Percentiles rank a stretch among this genome's conserved stretches.
These are phyloP conservation scores for Suillus hirtellus DNA, from an alignment of 768 basidiomycete genomes.

Conservation along the genomic window DNA sequence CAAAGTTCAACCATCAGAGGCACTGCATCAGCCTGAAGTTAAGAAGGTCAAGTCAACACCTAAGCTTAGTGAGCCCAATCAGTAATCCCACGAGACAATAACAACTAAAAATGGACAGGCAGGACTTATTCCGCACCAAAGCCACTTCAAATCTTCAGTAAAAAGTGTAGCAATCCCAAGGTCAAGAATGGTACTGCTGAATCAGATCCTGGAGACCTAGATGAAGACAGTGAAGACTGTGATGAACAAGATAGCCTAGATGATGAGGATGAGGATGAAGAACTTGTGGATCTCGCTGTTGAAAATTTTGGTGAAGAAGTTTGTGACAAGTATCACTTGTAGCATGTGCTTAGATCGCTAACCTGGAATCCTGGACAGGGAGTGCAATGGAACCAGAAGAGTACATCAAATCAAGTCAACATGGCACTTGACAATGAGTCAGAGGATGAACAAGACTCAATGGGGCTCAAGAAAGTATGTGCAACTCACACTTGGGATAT, in stretches of 20 bases:
- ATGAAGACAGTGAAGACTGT: background rate
- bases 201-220: background rate
- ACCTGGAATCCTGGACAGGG: background rate
- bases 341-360: background rate
- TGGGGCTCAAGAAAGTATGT: too few relatives aligned
- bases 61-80: constrained; percentile 2
- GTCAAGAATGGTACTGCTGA: background rate
- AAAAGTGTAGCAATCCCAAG: background rate
- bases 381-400: background rate
- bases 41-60: background rate
- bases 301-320: background rate
- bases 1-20: background rate
- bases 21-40: background rate
- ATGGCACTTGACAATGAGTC: background rate
- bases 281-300: background rate
- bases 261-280: background rate
- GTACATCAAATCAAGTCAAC: background rate
- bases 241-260: background rate
- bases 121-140: background rate
- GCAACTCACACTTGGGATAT: too few relatives aligned
- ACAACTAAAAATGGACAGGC: background rate
- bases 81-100: background rate
- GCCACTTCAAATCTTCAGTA: background rate
- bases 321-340: background rate
- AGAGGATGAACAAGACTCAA: too few relatives aligned